Conservation (phyloP, 352 stramenopile species). For the Lagenidium giganteum region DNA sequence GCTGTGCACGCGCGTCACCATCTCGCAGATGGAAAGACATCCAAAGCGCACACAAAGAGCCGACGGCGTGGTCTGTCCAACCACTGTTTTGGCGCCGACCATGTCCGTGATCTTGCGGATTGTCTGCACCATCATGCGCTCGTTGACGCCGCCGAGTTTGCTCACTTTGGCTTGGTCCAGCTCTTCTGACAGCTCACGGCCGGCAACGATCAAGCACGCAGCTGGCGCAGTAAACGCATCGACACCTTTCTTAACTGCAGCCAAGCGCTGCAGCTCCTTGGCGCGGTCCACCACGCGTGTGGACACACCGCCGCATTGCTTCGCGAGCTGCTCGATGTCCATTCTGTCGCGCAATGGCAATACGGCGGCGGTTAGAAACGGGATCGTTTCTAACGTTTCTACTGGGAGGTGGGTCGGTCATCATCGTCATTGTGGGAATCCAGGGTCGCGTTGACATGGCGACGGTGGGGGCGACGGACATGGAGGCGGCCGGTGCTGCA, state of each 20-base stretch:
- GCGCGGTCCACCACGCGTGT: conserved; percentile 38
- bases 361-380: too few species aligned
- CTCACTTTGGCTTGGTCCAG: conserved; percentile 42
- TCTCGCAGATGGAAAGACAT: conserved; percentile 57
- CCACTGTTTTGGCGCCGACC: conserved; percentile 35
- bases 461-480: neutral
- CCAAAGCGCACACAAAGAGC: conserved; percentile 72
- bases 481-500: conserved; percentile 1
- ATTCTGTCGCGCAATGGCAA: conserved; percentile 25
- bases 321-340: conserved; percentile 41
- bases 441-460: conserved; percentile 13
- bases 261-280: conserved; percentile 47
- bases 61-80: conserved; percentile 40
- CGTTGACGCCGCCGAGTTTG: conserved; percentile 31
- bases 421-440: conserved; percentile 4
- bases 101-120: conserved; percentile 48
- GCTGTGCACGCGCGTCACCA: conserved; percentile 46
- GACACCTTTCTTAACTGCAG: conserved; percentile 30
- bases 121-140: conserved; percentile 33
- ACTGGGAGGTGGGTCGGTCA: conserved; percentile 7
- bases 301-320: conserved; percentile 51
- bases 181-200: conserved; percentile 34
- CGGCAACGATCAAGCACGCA: conserved; percentile 60
- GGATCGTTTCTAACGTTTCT: conserved; percentile 1
- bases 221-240: conserved; percentile 40